phyloP scores from a whole-genome alignment of 148 eudicot species.

The Simmondsia chinensis region DNA sequence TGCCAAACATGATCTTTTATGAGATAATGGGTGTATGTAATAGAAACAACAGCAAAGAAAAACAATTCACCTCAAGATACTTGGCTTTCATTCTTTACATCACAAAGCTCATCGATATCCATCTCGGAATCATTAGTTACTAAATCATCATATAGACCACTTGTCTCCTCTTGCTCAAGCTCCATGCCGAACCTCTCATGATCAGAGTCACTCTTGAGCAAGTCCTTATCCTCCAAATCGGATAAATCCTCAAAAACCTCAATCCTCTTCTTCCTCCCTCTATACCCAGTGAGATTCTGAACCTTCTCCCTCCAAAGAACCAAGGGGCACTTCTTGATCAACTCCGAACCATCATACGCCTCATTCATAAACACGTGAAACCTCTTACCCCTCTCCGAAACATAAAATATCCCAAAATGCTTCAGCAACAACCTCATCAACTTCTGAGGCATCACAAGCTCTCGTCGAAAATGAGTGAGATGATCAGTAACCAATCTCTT shows the following conservation, averaged over 20 bases:
- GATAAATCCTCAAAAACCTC: conserved; percentile 40
- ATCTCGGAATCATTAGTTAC: conserved; percentile 47
- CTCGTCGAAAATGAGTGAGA: conserved; percentile 79
- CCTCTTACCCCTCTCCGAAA: conserved; percentile 90
- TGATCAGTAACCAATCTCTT: conserved; percentile 88
- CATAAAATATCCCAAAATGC: conserved; percentile 94
- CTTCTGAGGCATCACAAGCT: conserved; percentile 92
- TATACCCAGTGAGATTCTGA: conserved; percentile 47
- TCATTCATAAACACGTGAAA: conserved; percentile 83
- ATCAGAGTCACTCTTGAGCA: conserved; percentile 45
- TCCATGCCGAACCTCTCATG: conserved; percentile 31
- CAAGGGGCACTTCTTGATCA: conserved; percentile 69
- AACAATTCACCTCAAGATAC: conserved; percentile 14
- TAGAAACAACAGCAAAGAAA: neutral
- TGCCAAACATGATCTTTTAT: no score
- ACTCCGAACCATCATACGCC: conserved; percentile 79
- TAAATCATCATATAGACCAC: conserved; percentile 28
- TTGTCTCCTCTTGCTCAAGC: conserved; percentile 18
- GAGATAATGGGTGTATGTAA: no score
- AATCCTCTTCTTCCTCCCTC: conserved; percentile 55
- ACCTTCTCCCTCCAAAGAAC: conserved; percentile 91
- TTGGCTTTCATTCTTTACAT: conserved; percentile 42
- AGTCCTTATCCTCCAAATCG: conserved; percentile 41
- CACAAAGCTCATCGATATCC: conserved; percentile 65
- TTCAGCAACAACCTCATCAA: conserved; percentile 83